phyloP scores from a whole-genome alignment of 179 eudicot genomes.

The Beta corolliflora region DNA sequence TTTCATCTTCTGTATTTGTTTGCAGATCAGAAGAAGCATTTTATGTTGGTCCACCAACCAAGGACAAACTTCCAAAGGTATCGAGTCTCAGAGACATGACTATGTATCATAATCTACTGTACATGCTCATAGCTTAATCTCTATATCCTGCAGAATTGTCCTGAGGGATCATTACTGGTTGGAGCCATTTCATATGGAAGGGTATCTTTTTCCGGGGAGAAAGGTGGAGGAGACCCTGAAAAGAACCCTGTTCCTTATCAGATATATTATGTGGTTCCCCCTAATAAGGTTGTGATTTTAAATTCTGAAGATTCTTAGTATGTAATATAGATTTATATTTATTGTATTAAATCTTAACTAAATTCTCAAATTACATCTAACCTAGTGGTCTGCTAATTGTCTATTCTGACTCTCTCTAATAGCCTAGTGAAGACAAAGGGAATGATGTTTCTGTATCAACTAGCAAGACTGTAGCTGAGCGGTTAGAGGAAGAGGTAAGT shows the following conservation, averaged over 20 bases:
- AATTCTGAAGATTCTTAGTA: neutral
- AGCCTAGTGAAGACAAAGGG: conserved; percentile 78
- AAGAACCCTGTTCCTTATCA: conserved; percentile 74
- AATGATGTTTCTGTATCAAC: conserved; percentile 44
- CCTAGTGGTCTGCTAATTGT: neutral
- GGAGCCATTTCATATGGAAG: conserved; percentile 90
- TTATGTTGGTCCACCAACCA: conserved; percentile 76
- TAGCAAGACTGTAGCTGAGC: conserved; percentile 69
- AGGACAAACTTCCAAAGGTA: conserved; percentile 96
- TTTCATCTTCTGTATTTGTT: conserved; percentile 22
- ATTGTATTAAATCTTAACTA: neutral
- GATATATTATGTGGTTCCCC: conserved; percentile 79
- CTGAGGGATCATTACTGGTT: conserved; percentile 81
- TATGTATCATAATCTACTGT: neutral
- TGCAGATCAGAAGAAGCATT: conserved; percentile 87
- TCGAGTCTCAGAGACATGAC: conserved; percentile 11
- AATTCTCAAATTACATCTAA: neutral
- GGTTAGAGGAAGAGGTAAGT: conserved; percentile 83
- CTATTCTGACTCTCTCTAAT: conserved; percentile 23
- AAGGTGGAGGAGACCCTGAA: conserved; percentile 57
- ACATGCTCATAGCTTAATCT: conserved; percentile 8
- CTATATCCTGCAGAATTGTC: conserved; percentile 55
- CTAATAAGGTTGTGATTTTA: conserved; percentile 56
- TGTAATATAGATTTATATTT: neutral
- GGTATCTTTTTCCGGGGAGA: conserved; percentile 50